Evolutionary conservation across 257 asterid genomes (phyloP).

Genomic region (Solanum ossicruentum): DNA sequence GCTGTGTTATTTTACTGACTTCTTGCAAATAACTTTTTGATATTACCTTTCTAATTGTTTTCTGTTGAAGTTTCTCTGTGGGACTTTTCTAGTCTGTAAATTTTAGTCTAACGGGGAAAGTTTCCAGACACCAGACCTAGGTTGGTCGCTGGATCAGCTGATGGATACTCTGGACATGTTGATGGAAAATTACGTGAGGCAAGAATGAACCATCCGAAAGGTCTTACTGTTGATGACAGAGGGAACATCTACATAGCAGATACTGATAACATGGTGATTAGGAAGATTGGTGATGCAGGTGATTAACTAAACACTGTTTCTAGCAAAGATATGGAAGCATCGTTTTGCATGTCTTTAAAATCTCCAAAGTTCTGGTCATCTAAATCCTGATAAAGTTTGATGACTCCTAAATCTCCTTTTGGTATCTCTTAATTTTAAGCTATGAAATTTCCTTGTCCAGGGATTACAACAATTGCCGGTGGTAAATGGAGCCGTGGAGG

Average conservation of each 20-base stretch:
- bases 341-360: not conserved
- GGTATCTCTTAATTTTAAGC: not conserved
- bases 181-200: slow-evolving; percentile 81
- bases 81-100: not conserved
- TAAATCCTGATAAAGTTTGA: not conserved
- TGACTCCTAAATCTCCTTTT: not conserved
- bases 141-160: slow-evolving; percentile 77
- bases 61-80: not conserved
- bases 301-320: not conserved
- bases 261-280: slow-evolving; percentile 82
- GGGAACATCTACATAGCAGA: slow-evolving; percentile 86
- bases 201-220: slow-evolving; percentile 89
- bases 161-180: slow-evolving; percentile 71
- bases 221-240: slow-evolving; percentile 77
- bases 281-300: slow-evolving; percentile 90
- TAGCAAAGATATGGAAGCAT: not conserved
- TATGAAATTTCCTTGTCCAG: slow-evolving; percentile 17
- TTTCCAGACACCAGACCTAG: slow-evolving; percentile 73
- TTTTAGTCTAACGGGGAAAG: not conserved
- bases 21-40: not conserved
- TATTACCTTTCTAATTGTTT: not conserved
- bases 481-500: slow-evolving; percentile 84
- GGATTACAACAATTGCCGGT: slow-evolving; percentile 94
- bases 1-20: not conserved
- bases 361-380: not conserved